A percentile compares a stretch with the other conserved stretches of the same genome.
Conservation (phyloP, 202 grass and related monocot genomes). For the Eragrostis tef region DNA sequence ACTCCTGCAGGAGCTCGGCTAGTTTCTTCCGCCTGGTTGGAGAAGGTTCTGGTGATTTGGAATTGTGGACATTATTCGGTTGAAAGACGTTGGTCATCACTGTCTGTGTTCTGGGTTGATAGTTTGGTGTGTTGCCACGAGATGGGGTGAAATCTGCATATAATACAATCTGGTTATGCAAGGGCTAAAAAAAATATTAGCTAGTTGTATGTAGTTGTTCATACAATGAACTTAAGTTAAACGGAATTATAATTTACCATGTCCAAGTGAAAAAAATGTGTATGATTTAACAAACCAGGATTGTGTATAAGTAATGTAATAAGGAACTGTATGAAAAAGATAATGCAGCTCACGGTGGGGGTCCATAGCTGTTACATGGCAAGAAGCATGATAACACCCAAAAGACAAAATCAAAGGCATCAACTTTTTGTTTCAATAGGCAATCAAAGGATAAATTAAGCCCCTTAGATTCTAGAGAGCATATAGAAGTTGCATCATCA, state of each 20-base stretch:
- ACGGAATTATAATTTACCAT: neutral
- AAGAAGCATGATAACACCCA: constrained; percentile 36
- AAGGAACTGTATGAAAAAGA: constrained; percentile 43
- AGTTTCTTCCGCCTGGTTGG: constrained; percentile 79
- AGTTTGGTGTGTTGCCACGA: constrained; percentile 70
- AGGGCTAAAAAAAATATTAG: constrained; percentile 11
- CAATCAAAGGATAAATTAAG: constrained; percentile 45
- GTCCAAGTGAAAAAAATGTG: constrained; percentile 18
- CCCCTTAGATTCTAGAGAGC: constrained; percentile 38
- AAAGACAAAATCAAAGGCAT: constrained; percentile 48
- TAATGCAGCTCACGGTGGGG: constrained; percentile 37
- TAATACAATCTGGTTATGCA: neutral
- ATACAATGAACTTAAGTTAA: constrained; percentile 24
- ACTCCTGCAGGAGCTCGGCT: constrained; percentile 71
- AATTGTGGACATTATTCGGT: constrained; percentile 43
- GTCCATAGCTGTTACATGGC: constrained; percentile 16
- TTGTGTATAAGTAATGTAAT: neutral
- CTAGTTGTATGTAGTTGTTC: constrained; percentile 18
- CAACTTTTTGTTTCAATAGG: constrained; percentile 44
- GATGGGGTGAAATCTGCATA: constrained; percentile 93
- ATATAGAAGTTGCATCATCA: constrained; percentile 42
- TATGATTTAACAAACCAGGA: neutral
- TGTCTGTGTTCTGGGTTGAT: constrained; percentile 58
- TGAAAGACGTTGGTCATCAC: constrained; percentile 54
- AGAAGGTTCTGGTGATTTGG: constrained; percentile 71